Conservation (phyloP, 2,329 filamentous ascomycete genomes). For the Aspergillus fumigatiaffinis region DNA sequence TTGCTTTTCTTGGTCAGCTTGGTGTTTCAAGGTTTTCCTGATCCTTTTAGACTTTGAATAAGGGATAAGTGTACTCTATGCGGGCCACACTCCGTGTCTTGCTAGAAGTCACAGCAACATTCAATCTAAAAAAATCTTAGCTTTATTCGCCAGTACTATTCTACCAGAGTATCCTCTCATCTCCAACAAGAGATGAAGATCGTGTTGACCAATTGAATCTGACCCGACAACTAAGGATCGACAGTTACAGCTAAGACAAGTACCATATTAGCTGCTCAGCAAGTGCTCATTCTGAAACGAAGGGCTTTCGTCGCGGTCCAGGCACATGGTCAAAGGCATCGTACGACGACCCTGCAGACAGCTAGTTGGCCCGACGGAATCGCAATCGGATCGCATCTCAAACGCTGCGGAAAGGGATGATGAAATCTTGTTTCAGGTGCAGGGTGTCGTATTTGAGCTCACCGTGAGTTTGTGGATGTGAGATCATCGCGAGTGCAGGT, state of each 20-base stretch:
- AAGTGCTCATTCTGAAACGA: background rate
- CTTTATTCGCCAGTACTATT: background rate
- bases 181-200: background rate
- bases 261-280: background rate
- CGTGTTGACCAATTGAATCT: background rate
- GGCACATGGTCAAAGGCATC: background rate
- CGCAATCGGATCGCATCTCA: background rate
- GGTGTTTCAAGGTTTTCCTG: background rate
- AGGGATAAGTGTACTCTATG: background rate
- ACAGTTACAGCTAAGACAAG: background rate
- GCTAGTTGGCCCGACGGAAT: background rate
- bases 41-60: background rate
- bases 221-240: background rate
- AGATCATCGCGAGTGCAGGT: background rate
- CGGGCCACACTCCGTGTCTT: background rate
- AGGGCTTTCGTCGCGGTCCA: background rate
- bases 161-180: background rate
- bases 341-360: background rate
- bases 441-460: background rate
- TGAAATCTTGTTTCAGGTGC: background rate
- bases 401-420: background rate
- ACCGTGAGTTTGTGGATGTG: background rate
- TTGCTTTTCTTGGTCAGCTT: background rate
- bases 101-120: background rate
- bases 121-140: background rate